These are phyloP conservation scores for Colletotrichum liaoningense DNA, from an alignment of 2,329 filamentous ascomycete species.

Conservation along the genomic window DNA sequence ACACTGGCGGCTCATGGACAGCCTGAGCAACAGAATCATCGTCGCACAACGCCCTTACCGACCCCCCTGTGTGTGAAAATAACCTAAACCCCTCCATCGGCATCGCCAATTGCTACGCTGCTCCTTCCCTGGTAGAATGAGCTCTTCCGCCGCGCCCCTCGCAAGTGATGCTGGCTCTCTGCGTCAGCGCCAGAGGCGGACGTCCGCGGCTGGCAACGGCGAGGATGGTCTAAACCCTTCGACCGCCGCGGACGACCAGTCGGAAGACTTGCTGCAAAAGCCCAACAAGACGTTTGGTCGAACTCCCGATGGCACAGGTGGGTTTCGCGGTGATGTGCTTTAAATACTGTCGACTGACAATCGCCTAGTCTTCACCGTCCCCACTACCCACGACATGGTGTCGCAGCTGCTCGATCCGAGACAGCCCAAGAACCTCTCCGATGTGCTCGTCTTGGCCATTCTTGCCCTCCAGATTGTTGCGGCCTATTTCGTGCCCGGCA, in stretches of 20 bases:
- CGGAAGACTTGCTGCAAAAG: slow-evolving; percentile 40
- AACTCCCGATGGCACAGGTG: slow-evolving; percentile 91
- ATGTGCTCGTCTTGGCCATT: slow-evolving; percentile 82
- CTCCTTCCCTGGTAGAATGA: slow-evolving; percentile 35
- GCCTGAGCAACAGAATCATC: slow-evolving; percentile 27
- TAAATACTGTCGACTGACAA: not conserved
- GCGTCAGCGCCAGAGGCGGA: slow-evolving; percentile 27
- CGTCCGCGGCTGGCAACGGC: slow-evolving; percentile 13
- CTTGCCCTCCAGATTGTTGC: slow-evolving; percentile 79
- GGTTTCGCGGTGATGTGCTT: slow-evolving; percentile 48
- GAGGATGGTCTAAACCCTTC: slow-evolving; percentile 15
- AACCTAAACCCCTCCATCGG: slow-evolving; percentile 4
- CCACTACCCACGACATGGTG: slow-evolving; percentile 98
- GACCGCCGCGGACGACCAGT: slow-evolving; percentile 3
- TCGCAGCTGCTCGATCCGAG: slow-evolving; percentile 94
- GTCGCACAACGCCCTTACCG: slow-evolving; percentile 33
- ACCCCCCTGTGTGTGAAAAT: slow-evolving; percentile 34
- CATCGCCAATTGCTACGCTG: not conserved
- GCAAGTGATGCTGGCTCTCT: slow-evolving; percentile 27
- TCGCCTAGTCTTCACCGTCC: slow-evolving; percentile 87
- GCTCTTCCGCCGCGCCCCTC: slow-evolving; percentile 35
- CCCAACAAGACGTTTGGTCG: slow-evolving; percentile 86
- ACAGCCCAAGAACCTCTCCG: slow-evolving; percentile 94
- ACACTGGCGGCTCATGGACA: slow-evolving; percentile 34
- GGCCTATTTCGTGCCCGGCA: slow-evolving; percentile 78